Evolutionary conservation across 2,329 filamentous ascomycete genomes (phyloP), one percentile per base, ranked within the genome.

Genomic region (Ophiosphaerella korrae): DNA sequence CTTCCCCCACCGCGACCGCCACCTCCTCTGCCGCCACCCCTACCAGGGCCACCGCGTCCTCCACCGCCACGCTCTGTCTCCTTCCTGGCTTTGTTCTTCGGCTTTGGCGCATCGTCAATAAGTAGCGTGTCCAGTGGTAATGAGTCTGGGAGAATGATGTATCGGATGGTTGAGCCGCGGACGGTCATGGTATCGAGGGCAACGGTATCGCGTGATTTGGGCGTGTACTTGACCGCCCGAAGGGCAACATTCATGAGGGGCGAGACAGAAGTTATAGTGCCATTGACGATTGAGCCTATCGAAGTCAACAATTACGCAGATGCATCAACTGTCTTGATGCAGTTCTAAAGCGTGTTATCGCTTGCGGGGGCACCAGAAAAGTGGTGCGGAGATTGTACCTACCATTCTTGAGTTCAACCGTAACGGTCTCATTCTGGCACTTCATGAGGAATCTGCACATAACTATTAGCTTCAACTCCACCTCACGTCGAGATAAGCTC

Each of bases 81-180:
- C 83, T 99, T 99, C 72, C 93, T 86, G 23, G 94, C 93, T 86
- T 99, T 99, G 80, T 99, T 99, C 88, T 97, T 97, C 55, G 94
- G 93, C 82, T 99, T 99, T 44, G 93, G 92, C 68, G 91, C 87
- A 77, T 99, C 94, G 74, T 99, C 94, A 64, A 99, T 92, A 56
- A 99, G 84, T 45, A 99, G 84, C 35, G 93, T 97, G 76, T 99
- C 94, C 60, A 99, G 84, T 34, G 93, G 93, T 68, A 99, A 83
- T 58, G 90, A 94, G 79, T 99, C 94, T 49, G 94, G 94, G 9
- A 99, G 88, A 74, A 99, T 96, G 74, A 89, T 93, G 79, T 97
- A 97, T 76, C 94, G 87, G 74, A 99, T 95, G 16, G 92, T 97
- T 55, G 90, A 95, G 67, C 94, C 94, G 63, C 94, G 90, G 62